Base-by-base conservation (phyloP, 805 yeast species). In the Grigorovia yakushimaensis region DNA sequence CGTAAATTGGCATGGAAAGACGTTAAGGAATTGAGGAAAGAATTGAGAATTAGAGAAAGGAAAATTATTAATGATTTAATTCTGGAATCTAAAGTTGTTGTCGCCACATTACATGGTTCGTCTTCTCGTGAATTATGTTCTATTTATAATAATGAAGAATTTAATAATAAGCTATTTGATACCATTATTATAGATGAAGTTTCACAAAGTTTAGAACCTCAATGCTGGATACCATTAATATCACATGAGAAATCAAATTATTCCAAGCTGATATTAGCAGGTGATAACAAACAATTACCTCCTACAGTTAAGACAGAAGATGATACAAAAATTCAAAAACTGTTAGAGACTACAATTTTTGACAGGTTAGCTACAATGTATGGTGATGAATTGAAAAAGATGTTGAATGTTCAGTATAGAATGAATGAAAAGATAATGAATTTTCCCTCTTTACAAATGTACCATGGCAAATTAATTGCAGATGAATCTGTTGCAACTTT, bases 151-250 rank as follows among this genome's bases (percentile, higher is more conserved):
- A 63, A 60, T 1, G 54, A 49, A 1, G 59, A 66, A 4, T 33
- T 33, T 33, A 15, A 33, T 33, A 58, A 64, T 2, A 61, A 64
- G 30, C 59, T 80, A 11, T 87, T 91, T 58, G 87, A 86, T 53
- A 79, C 95, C 0, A 71, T 91, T 30, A 84, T 93, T 11, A 89
- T 91, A 35, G 98, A 91, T 66, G 98, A 91, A 64, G 96, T 91
- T 0, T 88, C 97, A 0, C 98, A 91, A 63, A 76, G 96, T 10
- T 66, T 91, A 47, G 96, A 91, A 58, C 95, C 97, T 1, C 95
- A 91, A 54, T 88, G 97, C 58, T 89, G 97, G 97, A 88, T 91
- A 21, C 97, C 98, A 0, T 51, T 93, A 6, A 71, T 88, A 3
- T 74, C 76, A 37, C 91, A 85, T 56, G 65, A 73, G 13, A 73